Evolutionary conservation across 2,329 filamentous ascomycete species (phyloP).

Genomic region (Reticulascus tulasneorum): DNA sequence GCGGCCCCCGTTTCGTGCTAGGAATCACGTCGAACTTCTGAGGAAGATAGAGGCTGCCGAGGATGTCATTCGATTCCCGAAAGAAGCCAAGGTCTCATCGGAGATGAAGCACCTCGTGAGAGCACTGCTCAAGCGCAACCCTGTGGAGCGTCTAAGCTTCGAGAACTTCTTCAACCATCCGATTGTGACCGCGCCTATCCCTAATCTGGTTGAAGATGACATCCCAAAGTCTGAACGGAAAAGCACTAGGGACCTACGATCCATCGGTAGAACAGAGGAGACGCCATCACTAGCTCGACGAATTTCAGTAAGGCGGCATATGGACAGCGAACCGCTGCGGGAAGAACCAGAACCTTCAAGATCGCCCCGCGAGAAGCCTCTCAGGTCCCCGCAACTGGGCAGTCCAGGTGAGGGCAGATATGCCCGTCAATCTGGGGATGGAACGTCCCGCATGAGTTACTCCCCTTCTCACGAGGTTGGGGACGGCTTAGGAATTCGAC

Average conservation of each 20-base stretch:
- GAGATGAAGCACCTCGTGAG: slow-evolving; percentile 80
- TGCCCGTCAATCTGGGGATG: slow-evolving; percentile 22
- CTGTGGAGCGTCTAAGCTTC: slow-evolving; percentile 81
- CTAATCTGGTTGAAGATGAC: slow-evolving; percentile 77
- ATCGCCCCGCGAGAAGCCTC: slow-evolving; percentile 38
- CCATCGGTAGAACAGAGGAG: slow-evolving; percentile 21
- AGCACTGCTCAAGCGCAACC: slow-evolving; percentile 76
- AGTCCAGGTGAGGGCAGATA: slow-evolving; percentile 27
- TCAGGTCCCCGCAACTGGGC: slow-evolving; percentile 35
- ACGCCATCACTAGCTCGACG: slow-evolving; percentile 25
- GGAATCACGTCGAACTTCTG: slow-evolving; percentile 90
- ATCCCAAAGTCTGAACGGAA: slow-evolving; percentile 38
- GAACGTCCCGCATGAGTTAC: slow-evolving; percentile 27
- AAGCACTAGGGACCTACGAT: slow-evolving; percentile 29
- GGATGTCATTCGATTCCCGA: slow-evolving; percentile 79
- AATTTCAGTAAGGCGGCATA: slow-evolving; percentile 36
- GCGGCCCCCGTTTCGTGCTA: slow-evolving; percentile 83
- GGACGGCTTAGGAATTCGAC: slow-evolving; percentile 50
- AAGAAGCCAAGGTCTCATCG: slow-evolving; percentile 65
- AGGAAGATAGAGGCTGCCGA: slow-evolving; percentile 87
- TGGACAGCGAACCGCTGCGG: slow-evolving; percentile 30
- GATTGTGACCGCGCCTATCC: slow-evolving; percentile 72
- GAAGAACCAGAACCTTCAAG: slow-evolving; percentile 28
- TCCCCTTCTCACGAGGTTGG: slow-evolving; percentile 43
- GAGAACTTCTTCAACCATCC: slow-evolving; percentile 76